Evolutionary conservation across 139 green algal genomes (phyloP).

Genomic region (Gonium pectorale): DNA sequence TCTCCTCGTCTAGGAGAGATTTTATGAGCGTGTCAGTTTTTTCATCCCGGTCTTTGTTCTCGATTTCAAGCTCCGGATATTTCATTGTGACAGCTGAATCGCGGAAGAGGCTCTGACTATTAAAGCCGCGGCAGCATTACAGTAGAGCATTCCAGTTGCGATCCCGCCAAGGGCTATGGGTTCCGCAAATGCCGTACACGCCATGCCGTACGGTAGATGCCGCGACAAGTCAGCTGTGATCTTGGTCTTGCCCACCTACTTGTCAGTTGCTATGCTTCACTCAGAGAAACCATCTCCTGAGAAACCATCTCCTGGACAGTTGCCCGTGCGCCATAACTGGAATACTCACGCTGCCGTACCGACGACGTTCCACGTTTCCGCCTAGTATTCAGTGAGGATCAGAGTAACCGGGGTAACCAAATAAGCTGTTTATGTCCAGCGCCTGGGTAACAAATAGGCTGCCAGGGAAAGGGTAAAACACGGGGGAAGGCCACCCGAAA

Average conservation of each 20-base stretch:
- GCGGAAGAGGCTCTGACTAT: neutral
- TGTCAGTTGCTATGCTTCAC: too few species aligned
- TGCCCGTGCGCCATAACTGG: too few species aligned
- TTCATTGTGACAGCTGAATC: neutral
- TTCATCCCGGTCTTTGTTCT: conserved; percentile 18
- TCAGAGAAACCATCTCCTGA: too few species aligned
- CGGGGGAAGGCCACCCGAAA: too few species aligned
- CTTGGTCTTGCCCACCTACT: neutral
- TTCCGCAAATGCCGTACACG: neutral
- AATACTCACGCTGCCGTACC: too few species aligned
- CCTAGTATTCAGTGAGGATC: too few species aligned
- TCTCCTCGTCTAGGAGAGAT: conserved; percentile 18
- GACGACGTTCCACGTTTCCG: too few species aligned
- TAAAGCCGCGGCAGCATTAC: neutral
- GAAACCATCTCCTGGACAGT: too few species aligned
- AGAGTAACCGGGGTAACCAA: too few species aligned
- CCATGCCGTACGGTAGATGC: neutral
- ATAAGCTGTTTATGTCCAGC: too few species aligned
- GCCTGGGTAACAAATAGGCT: too few species aligned
- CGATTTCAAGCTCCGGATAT: conserved; percentile 7
- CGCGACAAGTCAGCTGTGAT: neutral
- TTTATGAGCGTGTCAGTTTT: conserved; percentile 13
- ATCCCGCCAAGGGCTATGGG: neutral
- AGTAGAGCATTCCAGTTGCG: neutral
- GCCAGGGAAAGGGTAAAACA: too few species aligned